Conservation (phyloP, 73 alveolate species). For the Stentor roeselii region DNA sequence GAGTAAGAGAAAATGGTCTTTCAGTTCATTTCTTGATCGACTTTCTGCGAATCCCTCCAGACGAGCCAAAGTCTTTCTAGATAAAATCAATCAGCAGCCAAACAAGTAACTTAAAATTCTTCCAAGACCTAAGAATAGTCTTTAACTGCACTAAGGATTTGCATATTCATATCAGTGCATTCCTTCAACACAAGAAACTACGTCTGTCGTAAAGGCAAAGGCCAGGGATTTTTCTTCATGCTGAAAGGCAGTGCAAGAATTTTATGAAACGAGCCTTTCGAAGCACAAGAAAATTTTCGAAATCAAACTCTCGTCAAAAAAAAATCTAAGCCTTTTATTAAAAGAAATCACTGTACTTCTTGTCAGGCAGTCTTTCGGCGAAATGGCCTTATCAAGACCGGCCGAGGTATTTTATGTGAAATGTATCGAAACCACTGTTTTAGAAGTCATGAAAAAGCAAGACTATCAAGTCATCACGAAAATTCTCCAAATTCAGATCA, state of each 20-base stretch:
- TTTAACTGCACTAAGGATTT: background rate
- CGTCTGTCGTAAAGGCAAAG: background rate
- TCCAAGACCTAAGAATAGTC: conserved; percentile 14
- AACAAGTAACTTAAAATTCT: background rate
- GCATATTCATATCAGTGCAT: background rate
- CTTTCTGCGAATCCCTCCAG: conserved; percentile 3
- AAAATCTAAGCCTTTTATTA: too few species aligned
- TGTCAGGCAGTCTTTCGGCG: background rate
- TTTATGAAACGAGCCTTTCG: too few species aligned
- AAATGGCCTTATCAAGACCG: background rate
- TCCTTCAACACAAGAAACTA: background rate
- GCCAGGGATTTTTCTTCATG: background rate
- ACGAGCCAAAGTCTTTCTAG: background rate
- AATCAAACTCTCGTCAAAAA: too few species aligned
- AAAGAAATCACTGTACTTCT: background rate
- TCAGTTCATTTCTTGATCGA: too few species aligned
- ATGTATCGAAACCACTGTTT: background rate
- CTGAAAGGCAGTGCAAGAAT: background rate
- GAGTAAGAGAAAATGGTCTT: too few species aligned
- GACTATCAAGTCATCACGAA: background rate
- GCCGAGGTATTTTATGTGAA: background rate
- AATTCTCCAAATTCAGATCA: background rate
- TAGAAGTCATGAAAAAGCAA: background rate
- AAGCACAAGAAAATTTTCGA: too few species aligned
- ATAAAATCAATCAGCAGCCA: background rate